Base-by-base conservation (phyloP, 768 basidiomycete genomes). In the Boletus tylopilopsis region DNA sequence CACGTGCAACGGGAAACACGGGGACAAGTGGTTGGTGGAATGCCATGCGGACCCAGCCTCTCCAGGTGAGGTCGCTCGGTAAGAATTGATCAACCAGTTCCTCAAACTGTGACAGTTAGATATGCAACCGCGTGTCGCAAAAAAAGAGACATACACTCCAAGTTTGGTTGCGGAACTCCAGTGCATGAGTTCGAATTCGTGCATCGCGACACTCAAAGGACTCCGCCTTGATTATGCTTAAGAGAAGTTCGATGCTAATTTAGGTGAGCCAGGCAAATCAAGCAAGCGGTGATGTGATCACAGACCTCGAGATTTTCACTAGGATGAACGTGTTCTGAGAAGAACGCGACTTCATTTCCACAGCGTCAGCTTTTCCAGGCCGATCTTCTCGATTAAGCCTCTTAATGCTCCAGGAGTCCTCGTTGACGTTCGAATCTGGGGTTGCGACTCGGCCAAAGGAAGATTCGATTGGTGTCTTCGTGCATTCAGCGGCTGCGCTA, bases 161-260 rank as follows among this genome's bases (percentile, higher is more conserved):
- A 4, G 87, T 89, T 60, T 87, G 84, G 56, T 90, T 90, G 50
- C 81, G 82, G 64, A 89, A 93, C 57, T 87, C 84, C 35, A 95
- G 73, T 43, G 83, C 80, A 29, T 90, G 83, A 5, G 90, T 92
- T 52, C 81, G 80, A 64, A 94, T 88, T 27, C 79, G 79, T 10
- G 86, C 87, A 55, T 89, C 85, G 18, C 80, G 81, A 53, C 84
- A 90, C 46, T 89, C 84, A 62, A 96, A 89, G 15, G 92, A 92
- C 46, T 87, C 87, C 53, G 86, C 84, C 62, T 88, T 88, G 66
- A 83, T 80, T 55, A 90, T 84, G 60, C 87, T 92, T 45, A 93
- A 63, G 41, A 90, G 68, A 18, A 92, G 67, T 55, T 87, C 80
- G 39, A 89, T 72, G 60, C 87, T 90, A 45, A 38, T 56, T 35